Percentiles rank a stretch among this genome's conserved stretches.
phyloP scores from a whole-genome alignment of 164 flowering plant genomes.

The Platanus orientalis region DNA sequence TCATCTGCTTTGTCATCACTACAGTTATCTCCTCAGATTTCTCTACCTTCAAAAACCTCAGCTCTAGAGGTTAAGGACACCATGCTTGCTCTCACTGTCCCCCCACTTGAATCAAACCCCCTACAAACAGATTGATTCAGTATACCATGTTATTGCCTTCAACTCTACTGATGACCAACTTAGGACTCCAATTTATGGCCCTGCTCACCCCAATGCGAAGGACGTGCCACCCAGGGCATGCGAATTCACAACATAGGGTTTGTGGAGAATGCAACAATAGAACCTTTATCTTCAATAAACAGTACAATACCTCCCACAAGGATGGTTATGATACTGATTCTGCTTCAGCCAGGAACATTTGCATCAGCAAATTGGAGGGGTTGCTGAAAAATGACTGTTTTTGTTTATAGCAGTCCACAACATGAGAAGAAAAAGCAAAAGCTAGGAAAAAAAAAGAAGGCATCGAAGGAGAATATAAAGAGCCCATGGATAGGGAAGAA shows the following conservation, averaged over 20 bases:
- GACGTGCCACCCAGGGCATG: slow-evolving; percentile 92
- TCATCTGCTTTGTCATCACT: slow-evolving; percentile 26
- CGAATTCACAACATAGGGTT: slow-evolving; percentile 93
- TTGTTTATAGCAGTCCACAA: slow-evolving; percentile 79
- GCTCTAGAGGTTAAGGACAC: slow-evolving; percentile 90
- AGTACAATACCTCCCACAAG: slow-evolving; percentile 85
- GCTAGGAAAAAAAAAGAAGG: slow-evolving; percentile 53
- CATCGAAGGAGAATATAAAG: slow-evolving; percentile 65
- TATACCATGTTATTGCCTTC: slow-evolving; percentile 63
- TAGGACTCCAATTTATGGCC: slow-evolving; percentile 90
- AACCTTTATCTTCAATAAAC: slow-evolving; percentile 84
- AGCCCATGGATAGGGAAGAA: slow-evolving; percentile 97
- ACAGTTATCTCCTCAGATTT: slow-evolving; percentile 54
- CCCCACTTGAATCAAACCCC: slow-evolving; percentile 18
- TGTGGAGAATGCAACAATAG: slow-evolving; percentile 74
- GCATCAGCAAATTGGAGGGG: slow-evolving; percentile 69
- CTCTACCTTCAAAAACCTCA: slow-evolving; percentile 59
- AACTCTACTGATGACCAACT: slow-evolving; percentile 96
- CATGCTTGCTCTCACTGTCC: slow-evolving; percentile 62
- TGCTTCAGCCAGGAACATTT: slow-evolving; percentile 44
- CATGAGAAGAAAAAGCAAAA: slow-evolving; percentile 73
- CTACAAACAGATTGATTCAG: slow-evolving; percentile 72
- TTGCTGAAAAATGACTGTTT: slow-evolving; percentile 41
- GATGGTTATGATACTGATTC: slow-evolving; percentile 89
- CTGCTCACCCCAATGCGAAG: slow-evolving; percentile 91